Percentiles rank a stretch among this genome's conserved stretches.
Conservation (phyloP, 805 yeast species). For the Candida glaebosa region DNA sequence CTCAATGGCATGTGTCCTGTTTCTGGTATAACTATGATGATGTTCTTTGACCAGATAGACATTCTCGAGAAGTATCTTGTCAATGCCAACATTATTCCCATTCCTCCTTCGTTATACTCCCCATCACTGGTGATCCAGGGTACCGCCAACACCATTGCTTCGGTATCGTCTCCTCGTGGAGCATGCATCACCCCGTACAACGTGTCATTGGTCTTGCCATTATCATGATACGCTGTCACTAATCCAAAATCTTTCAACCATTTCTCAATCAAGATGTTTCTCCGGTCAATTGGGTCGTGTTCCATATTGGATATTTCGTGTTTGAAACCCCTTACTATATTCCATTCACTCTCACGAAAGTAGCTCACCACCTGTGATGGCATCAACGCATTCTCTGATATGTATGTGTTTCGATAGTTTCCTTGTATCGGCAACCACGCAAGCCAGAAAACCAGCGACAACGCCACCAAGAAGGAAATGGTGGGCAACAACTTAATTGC, state of each 20-base stretch:
- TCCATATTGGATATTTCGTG: slow-evolving; percentile 47
- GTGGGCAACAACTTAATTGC: slow-evolving; percentile 29
- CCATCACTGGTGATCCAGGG: slow-evolving; percentile 79
- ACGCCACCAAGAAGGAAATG: slow-evolving; percentile 31
- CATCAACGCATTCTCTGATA: slow-evolving; percentile 93
- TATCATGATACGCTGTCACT: slow-evolving; percentile 46
- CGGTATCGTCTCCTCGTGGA: slow-evolving; percentile 94
- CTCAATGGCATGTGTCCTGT: slow-evolving; percentile 67
- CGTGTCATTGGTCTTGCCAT: slow-evolving; percentile 41
- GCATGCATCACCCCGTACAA: slow-evolving; percentile 85
- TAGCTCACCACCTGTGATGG: slow-evolving; percentile 94
- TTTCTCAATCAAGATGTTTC: slow-evolving; percentile 45
- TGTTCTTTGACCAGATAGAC: slow-evolving; percentile 95
- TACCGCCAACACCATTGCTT: slow-evolving; percentile 84
- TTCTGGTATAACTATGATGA: slow-evolving; percentile 79
- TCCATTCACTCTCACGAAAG: slow-evolving; percentile 94
- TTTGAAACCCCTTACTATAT: slow-evolving; percentile 80
- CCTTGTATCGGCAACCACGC: slow-evolving; percentile 73
- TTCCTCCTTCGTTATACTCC: slow-evolving; percentile 72
- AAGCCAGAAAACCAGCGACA: slow-evolving; percentile 43
- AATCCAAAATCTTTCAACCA: slow-evolving; percentile 77
- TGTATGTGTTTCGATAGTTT: slow-evolving; percentile 76
- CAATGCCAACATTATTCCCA: slow-evolving; percentile 66
- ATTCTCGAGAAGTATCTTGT: slow-evolving; percentile 78
- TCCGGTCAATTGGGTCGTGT: slow-evolving; percentile 20